Base-by-base conservation (phyloP, 2,329 filamentous ascomycete genomes). In the Ophiostoma piceae region DNA sequence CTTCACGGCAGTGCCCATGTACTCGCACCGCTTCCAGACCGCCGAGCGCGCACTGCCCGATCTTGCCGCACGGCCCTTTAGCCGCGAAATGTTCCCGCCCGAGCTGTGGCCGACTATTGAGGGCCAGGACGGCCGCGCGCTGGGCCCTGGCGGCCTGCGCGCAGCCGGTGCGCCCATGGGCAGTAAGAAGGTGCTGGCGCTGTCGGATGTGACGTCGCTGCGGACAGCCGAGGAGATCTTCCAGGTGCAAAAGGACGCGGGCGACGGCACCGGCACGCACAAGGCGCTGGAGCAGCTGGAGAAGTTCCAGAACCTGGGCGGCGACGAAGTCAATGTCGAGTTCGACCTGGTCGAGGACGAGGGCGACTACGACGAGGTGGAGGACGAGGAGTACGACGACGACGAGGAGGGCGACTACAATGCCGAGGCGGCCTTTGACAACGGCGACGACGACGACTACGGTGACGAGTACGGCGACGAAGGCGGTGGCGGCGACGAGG, bases 371-470 rank as follows among this genome's bases (percentile, higher is more conserved):
- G 80, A 74, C 22, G 75, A 77, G 54, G 78, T 79, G 43, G 81
- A 82, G 68, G 82, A 81, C 22, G 81, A 84, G 73, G 83, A 84
- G 69, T 82, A 84, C 71, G 84, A 88, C 66, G 86, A 88, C 69
- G 84, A 87, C 71, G 84, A 85, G 67, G 86, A 84, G 1, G 85
- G 86, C 8, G 86, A 88, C 71, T 88, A 88, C 75, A 83, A 88
- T 64, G 86, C 86, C 2, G 86, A 88, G 74, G 81, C 81, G 11
- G 87, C 87, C 78, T 88, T 88, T 75, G 85, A 87, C 71, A 84
- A 82, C 32, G 84, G 84, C 14, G 84, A 85, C 72, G 79, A 79
- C n/a, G 84, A 86, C 32, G 82, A 84, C 68, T 73, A 73, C 32
- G 73, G 72, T 68, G 82, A 82, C 29, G 84, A 84, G 66, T 82